phyloP scores from a whole-genome alignment of 2,329 filamentous ascomycete species.

The Colletotrichum tamarilloi region DNA sequence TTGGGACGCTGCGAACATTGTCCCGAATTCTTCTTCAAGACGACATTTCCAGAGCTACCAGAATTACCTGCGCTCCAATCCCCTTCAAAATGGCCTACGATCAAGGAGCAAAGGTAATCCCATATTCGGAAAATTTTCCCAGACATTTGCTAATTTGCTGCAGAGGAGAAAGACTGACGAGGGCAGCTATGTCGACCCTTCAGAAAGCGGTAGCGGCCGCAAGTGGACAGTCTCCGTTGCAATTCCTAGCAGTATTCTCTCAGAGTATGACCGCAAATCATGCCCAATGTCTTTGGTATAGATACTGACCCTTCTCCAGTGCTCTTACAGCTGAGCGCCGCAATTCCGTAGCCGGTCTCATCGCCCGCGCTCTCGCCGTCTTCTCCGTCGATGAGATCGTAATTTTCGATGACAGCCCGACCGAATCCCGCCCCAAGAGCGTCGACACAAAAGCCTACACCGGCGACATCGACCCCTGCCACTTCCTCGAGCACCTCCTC shows the following conservation, averaged over 20 bases:
- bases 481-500: constrained; percentile 83
- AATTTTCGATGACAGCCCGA: constrained; percentile 78
- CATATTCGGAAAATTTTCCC: fast-evolving
- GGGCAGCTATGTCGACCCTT: constrained; percentile 53
- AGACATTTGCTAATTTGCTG: background rate
- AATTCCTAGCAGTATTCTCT: constrained; percentile 80
- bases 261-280: constrained; percentile 65
- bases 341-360: constrained; percentile 76
- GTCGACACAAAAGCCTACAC: constrained; percentile 69
- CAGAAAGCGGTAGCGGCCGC: constrained; percentile 63
- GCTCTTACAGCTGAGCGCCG: constrained; percentile 80
- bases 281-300: background rate
- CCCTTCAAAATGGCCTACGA: constrained; percentile 29
- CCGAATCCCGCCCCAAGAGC: constrained; percentile 55
- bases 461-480: constrained; percentile 78
- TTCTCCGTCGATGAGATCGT: constrained; percentile 89
- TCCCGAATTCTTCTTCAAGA: background rate
- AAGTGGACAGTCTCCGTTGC: constrained; percentile 82
- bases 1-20: constrained; percentile 15
- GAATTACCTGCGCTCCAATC: background rate
- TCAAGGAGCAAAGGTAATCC: constrained; percentile 37
- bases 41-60: background rate
- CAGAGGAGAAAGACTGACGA: constrained; percentile 64
- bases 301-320: constrained; percentile 51
- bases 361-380: constrained; percentile 84